phyloP scores from a whole-genome alignment of 345 rosid genomes.

The Linum lewisii region DNA sequence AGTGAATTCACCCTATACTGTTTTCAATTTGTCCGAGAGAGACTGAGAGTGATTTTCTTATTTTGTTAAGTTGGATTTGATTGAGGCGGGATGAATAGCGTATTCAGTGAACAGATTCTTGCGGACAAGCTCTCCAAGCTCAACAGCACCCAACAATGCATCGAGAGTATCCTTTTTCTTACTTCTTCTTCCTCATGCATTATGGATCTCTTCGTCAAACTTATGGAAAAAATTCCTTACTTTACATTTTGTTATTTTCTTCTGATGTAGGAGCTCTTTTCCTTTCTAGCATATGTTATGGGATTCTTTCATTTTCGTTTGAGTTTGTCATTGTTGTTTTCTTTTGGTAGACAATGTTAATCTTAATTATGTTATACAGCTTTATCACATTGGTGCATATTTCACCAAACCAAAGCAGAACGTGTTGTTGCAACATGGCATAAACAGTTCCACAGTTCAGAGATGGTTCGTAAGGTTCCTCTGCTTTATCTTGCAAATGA shows the following conservation, averaged over 20 bases:
- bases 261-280: no score
- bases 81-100: conserved; percentile 71
- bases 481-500: conserved; percentile 88
- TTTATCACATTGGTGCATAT: conserved; percentile 92
- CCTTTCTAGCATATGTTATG: no score
- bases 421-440: conserved; percentile 85
- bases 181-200: background rate
- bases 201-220: background rate
- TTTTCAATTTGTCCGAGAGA: no score
- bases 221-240: no score
- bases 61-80: background rate
- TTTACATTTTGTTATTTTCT: no score
- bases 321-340: background rate
- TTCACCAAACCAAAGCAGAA: conserved; percentile 79
- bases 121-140: conserved; percentile 96
- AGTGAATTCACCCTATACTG: no score
- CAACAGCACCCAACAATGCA: conserved; percentile 91
- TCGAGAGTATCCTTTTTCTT: conserved; percentile 77
- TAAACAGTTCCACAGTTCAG: conserved; percentile 72
- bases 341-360: conserved; percentile 6
- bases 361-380: conserved; percentile 46
- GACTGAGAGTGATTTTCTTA: no score
- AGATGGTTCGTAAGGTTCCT: conserved; percentile 75
- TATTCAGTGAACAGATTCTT: conserved; percentile 84
- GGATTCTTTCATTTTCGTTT: background rate